Base-by-base conservation (phyloP, 106 monocot species). In the Phalaenopsis equestris region DNA sequence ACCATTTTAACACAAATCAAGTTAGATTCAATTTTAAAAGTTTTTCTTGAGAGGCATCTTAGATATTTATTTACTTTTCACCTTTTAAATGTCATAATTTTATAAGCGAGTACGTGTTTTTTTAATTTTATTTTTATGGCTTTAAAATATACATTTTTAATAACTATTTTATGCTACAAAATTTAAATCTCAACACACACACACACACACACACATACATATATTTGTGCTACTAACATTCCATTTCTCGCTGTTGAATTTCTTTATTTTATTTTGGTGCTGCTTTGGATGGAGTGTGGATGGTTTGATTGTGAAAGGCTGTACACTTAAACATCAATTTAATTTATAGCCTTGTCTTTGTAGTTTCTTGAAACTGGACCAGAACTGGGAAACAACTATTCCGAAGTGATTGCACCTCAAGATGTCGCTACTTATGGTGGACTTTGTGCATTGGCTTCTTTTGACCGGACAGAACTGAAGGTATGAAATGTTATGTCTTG, bases 361-460 rank as follows among this genome's bases (percentile, higher is more conserved):
- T 78, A 98, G 97, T 98, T 98, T 73, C 81, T 98, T 64, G 97
- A 98, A 77, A 98, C 92, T 43, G 86, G 90, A 18, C 82, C 83
- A 64, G 97, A 98, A 80, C 82, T 98, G 46, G 89, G 89, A 42
- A 98, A 89, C 77, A 89, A 88, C 75, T 98, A 92, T 80, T 82
- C 89, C 75, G 92, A 98, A 79, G 88, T 94, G 45, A 92, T 98
- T 75, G 90, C 92, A 65, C 86, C 90, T 1, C 97, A 98, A 84
- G 97, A 98, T 88, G 92, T 98, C 67, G 97, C 89, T 76, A 87
- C 86, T 43, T 98, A 94, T 87, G 97, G 97, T 79, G 94, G 94
- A 78, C 92, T 98, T 75, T 98, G 97, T 89, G 97, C 97, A 21
- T 86, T 98, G 72, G 97, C 94, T 84, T 98, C 92, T 79, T 98